Evolutionary conservation across 768 basidiomycete genomes (phyloP), one percentile per base, ranked within the genome.

Genomic region (Aureoboletus auriporus): DNA sequence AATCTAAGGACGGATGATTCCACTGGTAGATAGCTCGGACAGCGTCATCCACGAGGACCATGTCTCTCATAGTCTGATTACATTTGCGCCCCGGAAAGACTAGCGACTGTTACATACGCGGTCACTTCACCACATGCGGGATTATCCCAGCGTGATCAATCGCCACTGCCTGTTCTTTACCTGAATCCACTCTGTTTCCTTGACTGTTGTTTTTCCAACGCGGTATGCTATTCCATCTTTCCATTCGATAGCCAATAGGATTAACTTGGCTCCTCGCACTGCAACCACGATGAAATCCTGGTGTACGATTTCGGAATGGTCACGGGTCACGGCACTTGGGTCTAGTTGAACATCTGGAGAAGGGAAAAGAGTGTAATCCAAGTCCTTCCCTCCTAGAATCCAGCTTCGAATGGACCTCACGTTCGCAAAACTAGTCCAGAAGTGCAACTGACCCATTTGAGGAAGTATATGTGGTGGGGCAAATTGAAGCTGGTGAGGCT

Each of bases 271-370:
- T 17, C 4, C 27, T 8, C 29, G 4, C 16, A 38, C 46, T 7
- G 56, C 56, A 6, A 58, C 6, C 4, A 55, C 46, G 12, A 58
- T 44, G 13, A 55, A 59, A 26, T 53, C 47, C 41, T 56, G 55
- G 3, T 34, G 0, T 11, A 57, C 38, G 16, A 52, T 8, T 2
- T 56, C 44, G 14, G 40, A 5, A 13, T 1, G 34, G 26, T 37
- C 51, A 12, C n/a, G n/a, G n/a, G n/a, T 12, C 1, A 26, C 31
- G 13, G 40, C 4, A 0, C 13, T 5, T 8, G 27, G 5, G 7
- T 49, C 13, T 4, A 44, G 44, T 12, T n/a, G 5, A n/a, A 31
- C 14, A 20, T 31, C 8, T 6, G 20, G 37, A n/a, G 29, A 3
- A 39, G 39, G 35, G 10, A 40, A 40, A 4, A 42, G 44, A 4